Conservation (phyloP, 164 flowering plant species). For the Aristolochia californica region DNA sequence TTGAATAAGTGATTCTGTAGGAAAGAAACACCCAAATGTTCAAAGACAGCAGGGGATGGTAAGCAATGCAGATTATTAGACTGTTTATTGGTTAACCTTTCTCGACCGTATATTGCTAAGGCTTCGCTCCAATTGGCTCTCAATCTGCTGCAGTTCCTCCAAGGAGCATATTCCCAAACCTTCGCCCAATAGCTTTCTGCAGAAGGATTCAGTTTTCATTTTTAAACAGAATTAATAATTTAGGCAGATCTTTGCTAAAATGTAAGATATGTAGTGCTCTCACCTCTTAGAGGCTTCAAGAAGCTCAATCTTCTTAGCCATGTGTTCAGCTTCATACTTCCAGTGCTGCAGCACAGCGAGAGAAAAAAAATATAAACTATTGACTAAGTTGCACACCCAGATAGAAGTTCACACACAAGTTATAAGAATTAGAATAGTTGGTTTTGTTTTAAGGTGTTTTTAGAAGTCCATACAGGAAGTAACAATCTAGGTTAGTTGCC, state of each 20-base stretch:
- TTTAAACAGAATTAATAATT: not conserved
- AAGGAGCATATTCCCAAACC: constrained; percentile 41
- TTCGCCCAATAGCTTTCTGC: constrained; percentile 77
- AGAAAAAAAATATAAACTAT: too few relatives aligned
- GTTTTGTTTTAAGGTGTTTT: too few relatives aligned
- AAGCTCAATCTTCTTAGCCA: constrained; percentile 63
- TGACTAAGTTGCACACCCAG: too few relatives aligned
- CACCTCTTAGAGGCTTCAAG: constrained; percentile 68
- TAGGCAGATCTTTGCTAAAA: too few relatives aligned
- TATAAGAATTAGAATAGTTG: too few relatives aligned
- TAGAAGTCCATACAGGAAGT: too few relatives aligned
- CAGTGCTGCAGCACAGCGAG: constrained; percentile 71
- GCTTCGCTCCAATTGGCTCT: constrained; percentile 58
- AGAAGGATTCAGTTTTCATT: not conserved
- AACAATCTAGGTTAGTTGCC: too few relatives aligned
- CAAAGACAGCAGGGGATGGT: too few relatives aligned
- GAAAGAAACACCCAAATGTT: too few relatives aligned
- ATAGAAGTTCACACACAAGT: too few relatives aligned
- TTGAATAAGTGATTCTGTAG: constrained; percentile 51
- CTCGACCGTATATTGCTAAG: constrained; percentile 42
- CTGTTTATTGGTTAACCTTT: constrained; percentile 32
- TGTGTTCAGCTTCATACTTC: constrained; percentile 46
- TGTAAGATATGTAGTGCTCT: not conserved
- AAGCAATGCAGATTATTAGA: too few relatives aligned
- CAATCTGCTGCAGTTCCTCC: constrained; percentile 62